Conservation (phyloP, 371 early-diverging fungal genomes). For the Mucor piriformis region DNA sequence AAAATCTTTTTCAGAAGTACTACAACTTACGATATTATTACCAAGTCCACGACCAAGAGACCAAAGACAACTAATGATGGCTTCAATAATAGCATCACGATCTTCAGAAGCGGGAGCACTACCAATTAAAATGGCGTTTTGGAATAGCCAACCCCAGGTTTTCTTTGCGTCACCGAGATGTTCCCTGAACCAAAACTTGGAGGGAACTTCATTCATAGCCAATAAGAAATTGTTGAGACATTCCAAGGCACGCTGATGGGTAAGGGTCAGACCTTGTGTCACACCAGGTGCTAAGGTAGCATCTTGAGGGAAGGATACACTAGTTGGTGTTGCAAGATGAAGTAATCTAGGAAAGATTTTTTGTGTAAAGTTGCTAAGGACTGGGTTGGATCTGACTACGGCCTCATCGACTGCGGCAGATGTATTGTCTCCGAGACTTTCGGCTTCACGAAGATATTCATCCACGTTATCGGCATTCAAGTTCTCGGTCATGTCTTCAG, state of each 20-base stretch:
- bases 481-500: slow-evolving; percentile 50
- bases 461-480: slow-evolving; percentile 51
- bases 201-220: slow-evolving; percentile 68
- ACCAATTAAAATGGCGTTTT: slow-evolving; percentile 47
- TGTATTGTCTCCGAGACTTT: slow-evolving; percentile 20
- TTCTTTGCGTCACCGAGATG: slow-evolving; percentile 55
- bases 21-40: slow-evolving; percentile 55
- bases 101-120: slow-evolving; percentile 37
- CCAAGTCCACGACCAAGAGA: slow-evolving; percentile 70
- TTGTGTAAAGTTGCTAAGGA: slow-evolving; percentile 49
- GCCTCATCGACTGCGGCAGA: slow-evolving; percentile 30
- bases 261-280: slow-evolving; percentile 52
- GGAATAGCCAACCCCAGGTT: slow-evolving; percentile 69
- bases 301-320: slow-evolving; percentile 54
- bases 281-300: slow-evolving; percentile 43
- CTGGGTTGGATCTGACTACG: slow-evolving; percentile 38
- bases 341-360: slow-evolving; percentile 57
- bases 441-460: slow-evolving; percentile 40
- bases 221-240: slow-evolving; percentile 80
- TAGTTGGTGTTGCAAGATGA: slow-evolving; percentile 56
- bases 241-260: slow-evolving; percentile 73
- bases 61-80: slow-evolving; percentile 75
- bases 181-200: slow-evolving; percentile 69
- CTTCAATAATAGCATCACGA: slow-evolving; percentile 57
- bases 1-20: too few species aligned